Percentiles rank a stretch among this genome's conserved stretches.
Conservation (phyloP, 1,284 basidiomycete species). For the Tremellales sp. region DNA sequence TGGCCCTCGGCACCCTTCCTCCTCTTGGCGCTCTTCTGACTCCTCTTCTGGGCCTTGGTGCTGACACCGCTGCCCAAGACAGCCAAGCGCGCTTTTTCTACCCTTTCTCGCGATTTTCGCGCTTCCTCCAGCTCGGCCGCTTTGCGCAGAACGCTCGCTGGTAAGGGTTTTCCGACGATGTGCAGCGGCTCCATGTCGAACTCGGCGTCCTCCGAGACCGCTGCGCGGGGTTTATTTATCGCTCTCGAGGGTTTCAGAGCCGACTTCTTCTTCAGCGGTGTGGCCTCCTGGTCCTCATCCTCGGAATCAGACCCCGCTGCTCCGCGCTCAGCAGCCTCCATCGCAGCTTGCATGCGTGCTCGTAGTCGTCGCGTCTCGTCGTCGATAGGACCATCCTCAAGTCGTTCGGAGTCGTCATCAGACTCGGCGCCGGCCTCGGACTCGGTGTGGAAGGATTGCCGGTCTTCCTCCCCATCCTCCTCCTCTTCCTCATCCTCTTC, state of each 20-base stretch:
- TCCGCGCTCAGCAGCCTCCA: slow-evolving; percentile 33
- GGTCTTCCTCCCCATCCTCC: slow-evolving; percentile 17
- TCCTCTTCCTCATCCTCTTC: slow-evolving; percentile 30
- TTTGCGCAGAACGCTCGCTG: neutral
- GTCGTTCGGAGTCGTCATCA: slow-evolving; percentile 20
- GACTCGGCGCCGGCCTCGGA: slow-evolving; percentile 11
- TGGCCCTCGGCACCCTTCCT: too few species aligned
- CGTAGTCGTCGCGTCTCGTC: slow-evolving; percentile 17
- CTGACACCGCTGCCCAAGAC: too few species aligned
- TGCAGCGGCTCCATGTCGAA: neutral
- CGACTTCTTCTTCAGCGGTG: slow-evolving; percentile 10
- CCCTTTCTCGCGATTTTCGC: too few species aligned
- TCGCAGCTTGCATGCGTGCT: slow-evolving; percentile 35
- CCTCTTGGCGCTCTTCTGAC: too few species aligned
- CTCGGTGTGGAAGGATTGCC: slow-evolving; percentile 21
- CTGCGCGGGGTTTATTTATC: slow-evolving; percentile 6
- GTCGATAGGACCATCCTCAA: slow-evolving; percentile 27
- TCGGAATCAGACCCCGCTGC: slow-evolving; percentile 5
- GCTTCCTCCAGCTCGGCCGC: neutral
- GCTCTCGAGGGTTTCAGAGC: slow-evolving; percentile 4
- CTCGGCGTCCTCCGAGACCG: slow-evolving; percentile 6
- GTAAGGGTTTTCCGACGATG: neutral
- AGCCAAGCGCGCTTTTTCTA: too few species aligned
- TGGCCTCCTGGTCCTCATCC: slow-evolving; percentile 1
- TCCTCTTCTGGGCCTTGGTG: too few species aligned